phyloP scores from a whole-genome alignment of 495 filamentous ascomycete genomes.

The Aspergillus diversus region DNA sequence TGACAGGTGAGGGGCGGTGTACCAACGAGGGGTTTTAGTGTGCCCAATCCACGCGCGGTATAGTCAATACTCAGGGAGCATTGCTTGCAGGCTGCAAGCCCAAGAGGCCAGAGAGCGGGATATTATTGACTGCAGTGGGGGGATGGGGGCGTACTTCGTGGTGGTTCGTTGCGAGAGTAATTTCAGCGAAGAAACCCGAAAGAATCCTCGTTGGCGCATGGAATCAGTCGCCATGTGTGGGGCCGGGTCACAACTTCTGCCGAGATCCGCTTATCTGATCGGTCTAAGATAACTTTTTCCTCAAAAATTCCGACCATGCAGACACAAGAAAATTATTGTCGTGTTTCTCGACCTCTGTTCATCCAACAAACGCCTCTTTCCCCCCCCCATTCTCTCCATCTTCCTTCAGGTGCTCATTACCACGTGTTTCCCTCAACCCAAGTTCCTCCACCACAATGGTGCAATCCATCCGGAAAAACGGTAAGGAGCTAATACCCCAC shows the following conservation, averaged over 20 bases:
- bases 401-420: not conserved
- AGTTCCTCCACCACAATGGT: constrained; percentile 25
- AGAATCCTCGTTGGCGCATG: constrained; percentile 19
- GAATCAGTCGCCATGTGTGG: constrained; percentile 24
- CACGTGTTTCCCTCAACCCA: constrained; percentile 33
- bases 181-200: constrained; percentile 21
- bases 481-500: constrained; percentile 31
- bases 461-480: constrained; percentile 52
- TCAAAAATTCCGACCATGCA: constrained; percentile 20
- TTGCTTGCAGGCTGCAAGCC: constrained; percentile 26
- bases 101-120: constrained; percentile 21
- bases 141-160: constrained; percentile 7
- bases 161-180: constrained; percentile 20
- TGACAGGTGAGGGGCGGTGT: constrained; percentile 37
- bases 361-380: not conserved
- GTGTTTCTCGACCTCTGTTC: constrained; percentile 7
- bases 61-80: constrained; percentile 22
- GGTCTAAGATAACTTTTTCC: constrained; percentile 44
- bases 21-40: constrained; percentile 38
- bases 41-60: constrained; percentile 30
- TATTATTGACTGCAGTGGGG: constrained; percentile 18
- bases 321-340: constrained; percentile 4
- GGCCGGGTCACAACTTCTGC: constrained; percentile 28
- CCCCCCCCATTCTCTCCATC: not conserved
- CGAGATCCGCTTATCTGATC: constrained; percentile 47